Evolutionary conservation across 306 rosid species (phyloP), one percentile per base, ranked within the genome.

Genomic region (Quillaja saponaria): DNA sequence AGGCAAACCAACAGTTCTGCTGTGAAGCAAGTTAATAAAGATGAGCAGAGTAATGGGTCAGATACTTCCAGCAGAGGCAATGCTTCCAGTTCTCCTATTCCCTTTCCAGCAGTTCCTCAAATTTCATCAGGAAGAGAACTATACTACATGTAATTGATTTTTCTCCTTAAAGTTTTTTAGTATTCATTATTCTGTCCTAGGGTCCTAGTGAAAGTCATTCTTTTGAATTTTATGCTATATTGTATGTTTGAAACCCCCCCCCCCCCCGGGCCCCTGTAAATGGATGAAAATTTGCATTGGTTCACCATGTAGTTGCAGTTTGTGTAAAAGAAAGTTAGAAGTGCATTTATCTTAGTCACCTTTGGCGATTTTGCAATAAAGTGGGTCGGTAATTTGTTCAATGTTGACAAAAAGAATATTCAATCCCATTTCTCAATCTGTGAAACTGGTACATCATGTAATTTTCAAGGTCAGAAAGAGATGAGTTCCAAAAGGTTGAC

Each of bases 141-240:
- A 61, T 90, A 81, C 74, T 90, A 66, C 80, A 74, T 72, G 97
- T 87, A 90, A 75, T 38, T 64, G 60, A 58, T 48, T 68, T 61
- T 73, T 66, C 67, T 61, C 54, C 15, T 58, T 45, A 38, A 14
- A 41, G 41, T 15, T 76, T 31, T 49, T 39, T 49, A 58, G 34
- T 57, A 53, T 50, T 7, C 59, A 42, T 33, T 4, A 12, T 49
- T 61, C 41, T 54, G 61, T 55, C 49, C 61, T 70, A 59, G 63
- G 28, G 63, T 19, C 49, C 13, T 50, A 13, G 35, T 49, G 63
- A 60, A 34, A 55, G 49, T 59, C 28, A 49, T 34, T 67, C 47
- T 57, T 65, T 53, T 53, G 31, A 18, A 47, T 42, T 21, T 52
- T 38, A 63, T 21, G 28, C 13, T 52, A 12, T 46, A 34, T 47